Evolutionary conservation across 1,284 basidiomycete genomes (phyloP).

Genomic region (Moesziomyces antarcticus): DNA sequence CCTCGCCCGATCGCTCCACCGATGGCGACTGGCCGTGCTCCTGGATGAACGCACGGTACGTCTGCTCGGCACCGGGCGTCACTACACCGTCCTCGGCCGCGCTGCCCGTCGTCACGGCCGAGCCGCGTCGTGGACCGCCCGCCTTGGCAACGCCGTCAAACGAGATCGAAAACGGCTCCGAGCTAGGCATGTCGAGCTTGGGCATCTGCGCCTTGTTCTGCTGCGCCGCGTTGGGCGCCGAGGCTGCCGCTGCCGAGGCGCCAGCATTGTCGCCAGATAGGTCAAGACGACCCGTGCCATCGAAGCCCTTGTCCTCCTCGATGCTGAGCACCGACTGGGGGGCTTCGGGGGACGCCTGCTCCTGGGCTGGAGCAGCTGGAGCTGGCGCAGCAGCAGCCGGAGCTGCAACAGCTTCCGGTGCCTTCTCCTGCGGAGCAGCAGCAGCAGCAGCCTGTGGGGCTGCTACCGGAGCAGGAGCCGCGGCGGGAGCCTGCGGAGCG

Average conservation of each 20-base stretch:
- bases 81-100: conserved; percentile 31
- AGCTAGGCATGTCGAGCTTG: conserved; percentile 60
- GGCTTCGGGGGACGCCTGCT: conserved; percentile 6
- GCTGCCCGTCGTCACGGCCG: conserved; percentile 14
- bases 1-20: conserved; percentile 19
- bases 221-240: background rate
- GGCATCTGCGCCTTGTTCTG: conserved; percentile 41
- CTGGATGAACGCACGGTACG: conserved; percentile 47
- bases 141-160: conserved; percentile 27
- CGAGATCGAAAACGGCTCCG: conserved; percentile 59
- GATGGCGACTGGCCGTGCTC: conserved; percentile 28
- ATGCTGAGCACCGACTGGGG: conserved; percentile 51
- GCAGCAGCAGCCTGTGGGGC: conserved; percentile 1
- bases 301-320: conserved; percentile 56
- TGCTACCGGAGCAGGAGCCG: conserved; percentile 1
- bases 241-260: background rate
- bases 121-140: conserved; percentile 15
- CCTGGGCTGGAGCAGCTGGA: background rate
- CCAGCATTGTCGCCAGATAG: conserved; percentile 16
- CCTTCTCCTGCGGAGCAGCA: background rate
- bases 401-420: background rate
- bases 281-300: conserved; percentile 62
- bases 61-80: conserved; percentile 51
- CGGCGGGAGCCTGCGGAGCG: conserved; percentile 1
- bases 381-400: background rate